Conservation (phyloP, 2,329 filamentous ascomycete species). For the Diaporthe amygdali region DNA sequence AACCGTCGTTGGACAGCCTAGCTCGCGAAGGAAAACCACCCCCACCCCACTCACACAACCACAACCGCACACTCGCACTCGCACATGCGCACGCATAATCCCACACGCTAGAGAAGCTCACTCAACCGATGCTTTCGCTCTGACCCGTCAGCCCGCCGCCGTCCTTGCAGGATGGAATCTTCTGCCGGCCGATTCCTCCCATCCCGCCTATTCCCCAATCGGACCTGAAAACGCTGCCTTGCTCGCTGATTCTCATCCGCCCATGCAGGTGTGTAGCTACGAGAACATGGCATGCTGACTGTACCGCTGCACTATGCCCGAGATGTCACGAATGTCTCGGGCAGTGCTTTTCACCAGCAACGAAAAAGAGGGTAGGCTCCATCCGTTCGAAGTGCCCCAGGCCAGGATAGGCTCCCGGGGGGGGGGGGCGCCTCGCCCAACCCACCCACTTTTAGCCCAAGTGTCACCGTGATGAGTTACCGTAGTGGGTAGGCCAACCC, state of each 20-base stretch:
- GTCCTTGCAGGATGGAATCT: neutral
- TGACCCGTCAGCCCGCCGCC: conserved; percentile 3
- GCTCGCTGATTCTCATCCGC: neutral
- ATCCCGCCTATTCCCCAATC: neutral
- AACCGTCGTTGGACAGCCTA: conserved; percentile 5
- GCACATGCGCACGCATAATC: neutral
- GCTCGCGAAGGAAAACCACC: conserved; percentile 1
- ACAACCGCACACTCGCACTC: neutral
- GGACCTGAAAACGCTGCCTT: neutral
- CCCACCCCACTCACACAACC: neutral
- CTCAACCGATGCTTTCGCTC: neutral
- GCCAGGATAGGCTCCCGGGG: neutral
- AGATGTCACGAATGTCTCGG: neutral
- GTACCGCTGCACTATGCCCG: neutral
- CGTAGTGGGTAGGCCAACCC: neutral
- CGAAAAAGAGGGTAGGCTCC: neutral
- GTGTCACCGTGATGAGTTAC: conserved; percentile 1
- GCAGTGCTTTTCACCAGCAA: neutral
- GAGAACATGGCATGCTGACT: no score
- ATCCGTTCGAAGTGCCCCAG: neutral
- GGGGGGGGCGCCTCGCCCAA: neutral
- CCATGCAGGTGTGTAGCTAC: no score
- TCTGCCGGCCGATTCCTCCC: neutral
- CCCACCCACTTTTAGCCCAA: conserved; percentile 12
- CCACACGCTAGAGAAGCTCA: neutral